phyloP scores from a whole-genome alignment of 768 basidiomycete genomes.

The Hygrophoropsis aurantiaca region DNA sequence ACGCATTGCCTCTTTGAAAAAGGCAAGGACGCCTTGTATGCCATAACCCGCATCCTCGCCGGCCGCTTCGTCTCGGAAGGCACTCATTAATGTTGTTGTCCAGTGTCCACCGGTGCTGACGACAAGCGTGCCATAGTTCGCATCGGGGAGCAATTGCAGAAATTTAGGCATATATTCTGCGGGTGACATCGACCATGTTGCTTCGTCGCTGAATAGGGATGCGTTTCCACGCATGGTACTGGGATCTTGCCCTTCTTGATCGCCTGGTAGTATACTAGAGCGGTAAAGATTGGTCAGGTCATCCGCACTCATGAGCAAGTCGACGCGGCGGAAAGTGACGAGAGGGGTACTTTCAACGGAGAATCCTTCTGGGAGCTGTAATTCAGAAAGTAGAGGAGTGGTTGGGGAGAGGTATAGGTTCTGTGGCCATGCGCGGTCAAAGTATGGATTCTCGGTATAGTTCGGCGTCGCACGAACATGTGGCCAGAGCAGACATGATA shows the following conservation, averaged over 20 bases:
- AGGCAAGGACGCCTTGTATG: constrained; percentile 51
- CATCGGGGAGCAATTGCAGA: constrained; percentile 41
- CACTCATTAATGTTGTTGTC: constrained; percentile 57
- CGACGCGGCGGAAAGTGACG: constrained; percentile 64
- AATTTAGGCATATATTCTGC: constrained; percentile 54
- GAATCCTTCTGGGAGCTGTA: constrained; percentile 52
- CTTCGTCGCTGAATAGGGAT: constrained; percentile 55
- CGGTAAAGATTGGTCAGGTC: constrained; percentile 50
- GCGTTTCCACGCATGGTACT: constrained; percentile 26
- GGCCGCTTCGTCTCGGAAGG: constrained; percentile 32
- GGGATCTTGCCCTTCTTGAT: constrained; percentile 14
- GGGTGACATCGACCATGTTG: constrained; percentile 52
- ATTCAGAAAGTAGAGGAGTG: constrained; percentile 35
- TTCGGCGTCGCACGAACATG: constrained; percentile 67
- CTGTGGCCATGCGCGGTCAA: constrained; percentile 67
- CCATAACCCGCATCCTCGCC: constrained; percentile 41
- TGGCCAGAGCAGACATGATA: constrained; percentile 65
- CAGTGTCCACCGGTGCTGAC: constrained; percentile 70
- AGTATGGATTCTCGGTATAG: constrained; percentile 52
- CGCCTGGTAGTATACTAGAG: constrained; percentile 15
- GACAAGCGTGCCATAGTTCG: constrained; percentile 60
- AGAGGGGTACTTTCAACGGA: constrained; percentile 59
- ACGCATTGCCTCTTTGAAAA: constrained; percentile 59
- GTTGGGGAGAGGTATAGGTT: constrained; percentile 58
- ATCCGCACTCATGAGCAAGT: constrained; percentile 50